Conservation (phyloP, 495 filamentous ascomycete species). For the Cenococcum geophilum region DNA sequence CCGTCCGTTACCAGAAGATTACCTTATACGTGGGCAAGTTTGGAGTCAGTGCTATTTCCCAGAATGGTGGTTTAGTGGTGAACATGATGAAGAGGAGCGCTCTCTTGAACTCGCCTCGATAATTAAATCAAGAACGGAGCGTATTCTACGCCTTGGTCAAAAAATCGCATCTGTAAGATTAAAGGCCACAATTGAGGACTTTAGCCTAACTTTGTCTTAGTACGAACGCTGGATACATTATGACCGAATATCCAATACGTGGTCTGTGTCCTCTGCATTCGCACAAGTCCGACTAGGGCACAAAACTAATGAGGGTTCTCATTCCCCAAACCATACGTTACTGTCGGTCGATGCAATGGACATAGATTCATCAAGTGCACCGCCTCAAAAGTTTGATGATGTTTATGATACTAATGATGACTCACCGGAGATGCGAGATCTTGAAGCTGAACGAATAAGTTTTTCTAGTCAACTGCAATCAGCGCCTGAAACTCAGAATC, state of each 20-base stretch:
- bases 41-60: constrained; percentile 69
- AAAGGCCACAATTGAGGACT: neutral
- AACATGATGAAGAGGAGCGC: constrained; percentile 71
- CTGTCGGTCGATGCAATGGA: constrained; percentile 9
- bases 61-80: constrained; percentile 58
- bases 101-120: constrained; percentile 63
- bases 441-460: constrained; percentile 5
- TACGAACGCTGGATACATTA: constrained; percentile 9
- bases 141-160: constrained; percentile 62
- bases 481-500: neutral
- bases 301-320: constrained; percentile 1
- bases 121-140: constrained; percentile 56
- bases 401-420: constrained; percentile 6
- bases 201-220: constrained; percentile 8
- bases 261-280: constrained; percentile 6
- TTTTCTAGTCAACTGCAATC: neutral
- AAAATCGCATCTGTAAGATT: constrained; percentile 25
- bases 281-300: neutral
- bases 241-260: constrained; percentile 5
- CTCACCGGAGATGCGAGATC: constrained; percentile 13
- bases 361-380: neutral
- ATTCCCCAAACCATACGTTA: constrained; percentile 1
- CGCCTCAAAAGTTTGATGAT: neutral
- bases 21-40: constrained; percentile 64
- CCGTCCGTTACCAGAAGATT: constrained; percentile 75